Percentiles rank a stretch among this genome's conserved stretches.
phyloP scores from a whole-genome alignment of 1,284 basidiomycete genomes.

The Takashimella koratensis region DNA sequence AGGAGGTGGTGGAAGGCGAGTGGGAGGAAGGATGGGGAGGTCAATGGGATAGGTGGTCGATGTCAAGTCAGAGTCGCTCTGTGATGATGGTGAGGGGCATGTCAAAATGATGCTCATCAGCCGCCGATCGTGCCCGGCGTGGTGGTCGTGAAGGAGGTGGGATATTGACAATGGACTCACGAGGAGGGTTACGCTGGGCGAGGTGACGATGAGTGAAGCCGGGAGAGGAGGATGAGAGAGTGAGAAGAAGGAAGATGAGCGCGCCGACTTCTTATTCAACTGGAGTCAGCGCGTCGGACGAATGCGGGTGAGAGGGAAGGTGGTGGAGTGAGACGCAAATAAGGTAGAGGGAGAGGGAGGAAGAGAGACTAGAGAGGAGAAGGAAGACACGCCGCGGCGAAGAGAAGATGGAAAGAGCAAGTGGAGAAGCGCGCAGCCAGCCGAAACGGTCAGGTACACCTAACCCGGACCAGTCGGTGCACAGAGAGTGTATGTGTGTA shows the following conservation, averaged over 20 bases:
- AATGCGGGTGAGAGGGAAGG: neutral
- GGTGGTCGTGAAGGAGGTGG: too few species aligned
- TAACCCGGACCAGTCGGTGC: neutral
- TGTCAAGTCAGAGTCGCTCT: too few species aligned
- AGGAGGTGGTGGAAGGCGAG: too few species aligned
- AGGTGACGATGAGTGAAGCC: neutral
- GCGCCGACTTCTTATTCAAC: conserved; percentile 1
- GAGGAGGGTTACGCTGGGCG: too few species aligned
- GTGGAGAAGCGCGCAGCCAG: neutral
- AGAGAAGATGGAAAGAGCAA: neutral
- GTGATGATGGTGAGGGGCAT: neutral
- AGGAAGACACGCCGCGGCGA: neutral
- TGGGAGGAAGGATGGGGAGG: too few species aligned
- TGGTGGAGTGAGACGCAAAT: neutral
- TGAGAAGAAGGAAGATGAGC: too few species aligned
- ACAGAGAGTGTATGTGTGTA: neutral
- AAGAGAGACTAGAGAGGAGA: neutral
- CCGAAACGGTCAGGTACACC: neutral
- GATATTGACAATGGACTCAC: too few species aligned
- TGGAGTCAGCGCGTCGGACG: too few species aligned
- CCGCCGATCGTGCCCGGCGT: neutral
- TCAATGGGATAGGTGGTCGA: too few species aligned
- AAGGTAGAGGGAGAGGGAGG: neutral
- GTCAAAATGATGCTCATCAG: neutral
- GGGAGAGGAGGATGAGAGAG: neutral